Evolutionary conservation across 2,329 filamentous ascomycete species (phyloP), one percentile per base, ranked within the genome.

Genomic region (Ceratocystis diversiconidia): DNA sequence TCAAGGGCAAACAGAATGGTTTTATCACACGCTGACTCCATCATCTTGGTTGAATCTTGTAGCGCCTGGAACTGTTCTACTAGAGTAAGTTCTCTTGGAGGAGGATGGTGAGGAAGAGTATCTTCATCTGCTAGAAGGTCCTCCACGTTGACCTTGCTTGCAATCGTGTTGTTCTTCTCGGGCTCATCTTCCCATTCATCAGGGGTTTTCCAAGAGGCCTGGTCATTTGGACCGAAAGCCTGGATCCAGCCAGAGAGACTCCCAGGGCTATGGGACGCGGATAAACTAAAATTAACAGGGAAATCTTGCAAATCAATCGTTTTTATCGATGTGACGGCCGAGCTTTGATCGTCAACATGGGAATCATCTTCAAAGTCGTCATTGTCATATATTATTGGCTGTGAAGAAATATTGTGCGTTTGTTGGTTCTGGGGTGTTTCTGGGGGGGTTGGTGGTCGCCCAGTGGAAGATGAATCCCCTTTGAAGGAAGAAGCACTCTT

Each of bases 1-100:
- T 79, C 82, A 46, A 87, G 75, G 3, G 82, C 78, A 43, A 79
- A 75, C 3, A 86, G 74, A 57, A 85, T 77, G 36, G 80, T 74
- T 61, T 79, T 77, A 0, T 79, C 74, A 32, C 77, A 78, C 5
- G 82, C 80, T 3, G 75, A 76, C 8, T 80, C 78, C 81, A 85
- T 84, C 62, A 79, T 77, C 43, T 76, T 74, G 61, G 84, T 78
- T 69, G 83, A 80, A 7, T 78, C 76, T 71, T 83, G 80, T 66
- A 85, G 75, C 7, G 71, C 72, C 5, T 70, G 68, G 36, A 78
- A 65, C 19, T 48, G 43, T 25, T 61, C 55, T 41, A 19, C 22
- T 6, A 64, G 36, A 28, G 70, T 60, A 73, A 71, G n/a, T 74
- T 70, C 8, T 71, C 73, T 55, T 73, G 68, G 22, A 70, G 70